Percentiles rank a stretch among this genome's conserved stretches.
These are phyloP conservation scores for Amylocarpus encephaloides DNA, from an alignment of 2,329 filamentous ascomycete species.

Conservation along the genomic window DNA sequence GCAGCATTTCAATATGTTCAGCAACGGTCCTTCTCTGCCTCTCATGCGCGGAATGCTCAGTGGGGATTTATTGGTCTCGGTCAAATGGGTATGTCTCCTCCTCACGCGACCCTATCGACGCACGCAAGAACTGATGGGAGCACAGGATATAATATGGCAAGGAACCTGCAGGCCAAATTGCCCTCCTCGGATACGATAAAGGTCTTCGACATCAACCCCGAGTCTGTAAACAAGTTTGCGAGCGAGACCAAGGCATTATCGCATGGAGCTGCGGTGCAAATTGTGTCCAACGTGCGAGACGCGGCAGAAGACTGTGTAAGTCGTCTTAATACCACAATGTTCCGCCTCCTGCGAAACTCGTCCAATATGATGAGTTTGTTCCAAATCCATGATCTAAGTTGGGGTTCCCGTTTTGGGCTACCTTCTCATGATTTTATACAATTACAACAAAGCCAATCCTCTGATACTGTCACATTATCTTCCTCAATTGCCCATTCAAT, in stretches of 20 bases:
- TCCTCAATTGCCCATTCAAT: background rate
- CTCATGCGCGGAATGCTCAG: constrained; percentile 39
- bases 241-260: constrained; percentile 36
- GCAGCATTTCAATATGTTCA: constrained; percentile 19
- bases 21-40: constrained; percentile 40
- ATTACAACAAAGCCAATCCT: constrained; percentile 66
- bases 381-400: constrained; percentile 67
- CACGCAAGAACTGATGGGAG: constrained; percentile 15
- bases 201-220: constrained; percentile 59
- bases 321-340: constrained; percentile 11
- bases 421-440: constrained; percentile 54
- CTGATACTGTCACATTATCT: constrained; percentile 41
- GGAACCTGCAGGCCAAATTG: constrained; percentile 62
- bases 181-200: constrained; percentile 55
- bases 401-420: constrained; percentile 47
- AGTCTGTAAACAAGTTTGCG: constrained; percentile 49
- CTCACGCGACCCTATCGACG: constrained; percentile 10
- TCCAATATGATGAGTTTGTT: constrained; percentile 44
- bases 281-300: constrained; percentile 52
- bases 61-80: constrained; percentile 56
- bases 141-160: constrained; percentile 65
- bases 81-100: constrained; percentile 47
- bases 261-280: constrained; percentile 42
- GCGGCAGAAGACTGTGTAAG: constrained; percentile 63
- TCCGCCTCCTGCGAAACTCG: constrained; percentile 7